A percentile compares a stretch with the other conserved stretches of the same genome.
Evolutionary conservation across 306 rosid genomes (phyloP).

Genomic region (Phaseolus lunatus): DNA sequence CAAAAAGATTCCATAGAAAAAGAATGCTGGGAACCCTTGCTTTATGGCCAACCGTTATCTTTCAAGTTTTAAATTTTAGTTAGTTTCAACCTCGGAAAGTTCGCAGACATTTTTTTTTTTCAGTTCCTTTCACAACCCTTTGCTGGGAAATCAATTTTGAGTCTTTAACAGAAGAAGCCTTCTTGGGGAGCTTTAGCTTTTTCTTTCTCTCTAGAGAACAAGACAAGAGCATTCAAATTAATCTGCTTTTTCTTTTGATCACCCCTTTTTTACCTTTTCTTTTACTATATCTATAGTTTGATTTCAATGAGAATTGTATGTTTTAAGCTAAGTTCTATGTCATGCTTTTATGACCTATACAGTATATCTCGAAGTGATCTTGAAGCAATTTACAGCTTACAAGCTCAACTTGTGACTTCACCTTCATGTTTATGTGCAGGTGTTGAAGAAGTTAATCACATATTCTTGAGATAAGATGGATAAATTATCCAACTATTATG

Average conservation of each 20-base stretch:
- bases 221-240: conserved; percentile 42
- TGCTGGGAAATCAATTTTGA: conserved; percentile 48
- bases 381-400: conserved; percentile 41
- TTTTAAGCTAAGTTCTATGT: conserved; percentile 38
- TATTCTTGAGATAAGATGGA: conserved; percentile 63
- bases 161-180: conserved; percentile 45
- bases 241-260: conserved; percentile 46
- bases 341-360: conserved; percentile 37
- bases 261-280: conserved; percentile 34
- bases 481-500: conserved; percentile 53
- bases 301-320: conserved; percentile 37
- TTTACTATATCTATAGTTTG: conserved; percentile 38
- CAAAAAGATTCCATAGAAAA: conserved; percentile 56
- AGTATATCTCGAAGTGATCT: too few species aligned
- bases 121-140: conserved; percentile 29
- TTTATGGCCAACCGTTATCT: conserved; percentile 53
- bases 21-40: conserved; percentile 55
- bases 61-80: conserved; percentile 60
- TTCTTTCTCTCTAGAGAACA: conserved; percentile 40
- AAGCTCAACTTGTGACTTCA: conserved; percentile 39
- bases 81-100: conserved; percentile 43
- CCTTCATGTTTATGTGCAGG: conserved; percentile 58
- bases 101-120: conserved; percentile 42
- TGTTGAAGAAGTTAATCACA: conserved; percentile 44
- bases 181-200: conserved; percentile 42